Evolutionary conservation across 176 grass and related monocot species (phyloP).

Genomic region (Olyra latifolia): DNA sequence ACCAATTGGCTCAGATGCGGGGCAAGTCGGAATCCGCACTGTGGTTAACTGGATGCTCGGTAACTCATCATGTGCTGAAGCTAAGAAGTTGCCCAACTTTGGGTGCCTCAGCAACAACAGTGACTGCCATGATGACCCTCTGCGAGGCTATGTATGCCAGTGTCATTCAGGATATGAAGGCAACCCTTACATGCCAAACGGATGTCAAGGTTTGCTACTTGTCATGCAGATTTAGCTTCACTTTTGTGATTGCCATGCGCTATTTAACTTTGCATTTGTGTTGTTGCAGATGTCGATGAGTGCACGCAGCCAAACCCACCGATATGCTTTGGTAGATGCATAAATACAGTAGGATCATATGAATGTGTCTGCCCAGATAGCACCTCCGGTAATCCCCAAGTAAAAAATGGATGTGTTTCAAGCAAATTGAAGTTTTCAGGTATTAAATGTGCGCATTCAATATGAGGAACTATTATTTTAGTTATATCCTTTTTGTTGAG

Average conservation of each 20-base stretch:
- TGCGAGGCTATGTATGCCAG: conserved; percentile 26
- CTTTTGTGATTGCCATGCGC: neutral
- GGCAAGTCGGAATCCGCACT: neutral
- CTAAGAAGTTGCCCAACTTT: neutral
- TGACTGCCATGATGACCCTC: neutral
- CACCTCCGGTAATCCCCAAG: neutral
- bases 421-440: neutral
- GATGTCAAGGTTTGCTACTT: conserved; percentile 11
- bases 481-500: neutral
- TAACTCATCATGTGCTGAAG: conserved; percentile 7
- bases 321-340: conserved; percentile 8
- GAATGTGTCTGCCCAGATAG: neutral
- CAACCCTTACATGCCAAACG: conserved; percentile 40
- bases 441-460: neutral
- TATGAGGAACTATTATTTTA: neutral
- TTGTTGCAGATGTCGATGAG: neutral
- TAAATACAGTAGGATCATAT: neutral
- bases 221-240: neutral
- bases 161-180: conserved; percentile 43
- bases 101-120: conserved; percentile 11
- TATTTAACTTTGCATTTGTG: neutral
- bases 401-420: conserved; percentile 14
- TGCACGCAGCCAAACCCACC: conserved; percentile 4
- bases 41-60: conserved; percentile 32
- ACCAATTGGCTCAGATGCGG: neutral